These are phyloP conservation scores for Rhodotorula sp. DNA, from an alignment of 1,284 basidiomycete species.

Conservation along the genomic window DNA sequence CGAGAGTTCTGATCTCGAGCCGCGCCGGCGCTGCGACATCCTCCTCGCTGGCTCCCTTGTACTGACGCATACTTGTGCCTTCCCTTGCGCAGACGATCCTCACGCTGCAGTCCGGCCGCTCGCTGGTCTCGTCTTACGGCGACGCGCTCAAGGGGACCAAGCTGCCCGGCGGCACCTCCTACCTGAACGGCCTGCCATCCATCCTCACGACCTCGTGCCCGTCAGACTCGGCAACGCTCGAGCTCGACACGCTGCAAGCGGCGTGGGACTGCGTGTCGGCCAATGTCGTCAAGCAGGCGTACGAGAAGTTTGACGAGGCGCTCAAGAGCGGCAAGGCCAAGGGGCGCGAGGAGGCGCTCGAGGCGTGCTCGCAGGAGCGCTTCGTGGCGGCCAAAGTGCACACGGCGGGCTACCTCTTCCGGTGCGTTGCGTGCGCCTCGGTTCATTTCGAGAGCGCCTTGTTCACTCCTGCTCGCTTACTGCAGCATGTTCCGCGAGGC, in stretches of 20 bases:
- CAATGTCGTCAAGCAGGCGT: slow-evolving; percentile 59
- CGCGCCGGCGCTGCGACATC: too few relatives aligned
- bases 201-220: slow-evolving; percentile 54
- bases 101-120: slow-evolving; percentile 58
- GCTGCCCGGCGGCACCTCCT: slow-evolving; percentile 55
- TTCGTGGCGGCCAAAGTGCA: slow-evolving; percentile 60
- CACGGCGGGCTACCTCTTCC: slow-evolving; percentile 48
- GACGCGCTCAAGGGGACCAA: slow-evolving; percentile 56
- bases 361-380: slow-evolving; percentile 58
- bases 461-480: neutral
- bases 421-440: slow-evolving; percentile 50
- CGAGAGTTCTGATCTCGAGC: too few relatives aligned
- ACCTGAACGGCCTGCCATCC: slow-evolving; percentile 54
- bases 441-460: neutral
- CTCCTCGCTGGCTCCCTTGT: too few relatives aligned
- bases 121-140: slow-evolving; percentile 57
- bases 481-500: slow-evolving; percentile 50
- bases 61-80: neutral
- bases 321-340: slow-evolving; percentile 53
- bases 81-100: slow-evolving; percentile 50
- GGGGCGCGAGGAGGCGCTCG: slow-evolving; percentile 58
- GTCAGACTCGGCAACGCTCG: slow-evolving; percentile 31
- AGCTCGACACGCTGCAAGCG: slow-evolving; percentile 55
- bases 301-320: slow-evolving; percentile 54
- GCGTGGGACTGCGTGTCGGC: slow-evolving; percentile 59